phyloP scores from a whole-genome alignment of 495 filamentous ascomycete genomes.

The Neurospora sp. region DNA sequence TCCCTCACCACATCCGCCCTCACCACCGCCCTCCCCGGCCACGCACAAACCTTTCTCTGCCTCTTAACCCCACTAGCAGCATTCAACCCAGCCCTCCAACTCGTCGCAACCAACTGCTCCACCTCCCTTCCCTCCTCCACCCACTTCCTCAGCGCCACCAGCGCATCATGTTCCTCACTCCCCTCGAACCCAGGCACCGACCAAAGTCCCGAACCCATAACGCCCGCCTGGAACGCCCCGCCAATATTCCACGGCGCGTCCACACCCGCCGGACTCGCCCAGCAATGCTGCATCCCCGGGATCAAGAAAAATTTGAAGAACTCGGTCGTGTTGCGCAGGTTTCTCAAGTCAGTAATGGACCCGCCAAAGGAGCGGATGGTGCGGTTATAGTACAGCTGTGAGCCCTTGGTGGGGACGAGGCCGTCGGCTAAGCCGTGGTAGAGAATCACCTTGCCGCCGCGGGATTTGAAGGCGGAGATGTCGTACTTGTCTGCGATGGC shows the following conservation, averaged over 20 bases:
- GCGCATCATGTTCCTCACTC: slow-evolving; percentile 32
- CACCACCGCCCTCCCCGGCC: slow-evolving; percentile 24
- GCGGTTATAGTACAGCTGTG: slow-evolving; percentile 33
- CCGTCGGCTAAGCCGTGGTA: slow-evolving; percentile 49
- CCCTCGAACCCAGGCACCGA: slow-evolving; percentile 30
- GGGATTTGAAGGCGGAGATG: slow-evolving; percentile 28
- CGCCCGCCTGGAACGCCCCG: slow-evolving; percentile 25
- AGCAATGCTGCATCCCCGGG: slow-evolving; percentile 36
- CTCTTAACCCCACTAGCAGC: slow-evolving; percentile 22
- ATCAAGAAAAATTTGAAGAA: slow-evolving; percentile 33
- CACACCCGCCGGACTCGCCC: slow-evolving; percentile 14
- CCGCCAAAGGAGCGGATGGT: slow-evolving; percentile 18
- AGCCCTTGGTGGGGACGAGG: slow-evolving; percentile 34
- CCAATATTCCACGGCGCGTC: slow-evolving; percentile 39
- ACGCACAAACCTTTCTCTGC: slow-evolving; percentile 37
- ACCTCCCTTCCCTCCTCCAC: slow-evolving; percentile 36
- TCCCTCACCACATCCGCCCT: slow-evolving; percentile 10
- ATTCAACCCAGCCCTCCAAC: slow-evolving; percentile 26
- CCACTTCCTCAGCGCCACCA: slow-evolving; percentile 44
- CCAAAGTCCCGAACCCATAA: slow-evolving; percentile 8
- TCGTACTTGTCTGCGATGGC: slow-evolving; percentile 37
- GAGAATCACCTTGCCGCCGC: slow-evolving; percentile 45
- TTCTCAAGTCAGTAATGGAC: slow-evolving; percentile 1
- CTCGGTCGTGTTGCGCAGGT: not conserved
- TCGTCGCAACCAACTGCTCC: slow-evolving; percentile 34